A percentile compares a stretch with the other conserved stretches of the same genome.
Conservation (phyloP, 495 filamentous ascomycete genomes). For the Hypomontagnella monticulosa region DNA sequence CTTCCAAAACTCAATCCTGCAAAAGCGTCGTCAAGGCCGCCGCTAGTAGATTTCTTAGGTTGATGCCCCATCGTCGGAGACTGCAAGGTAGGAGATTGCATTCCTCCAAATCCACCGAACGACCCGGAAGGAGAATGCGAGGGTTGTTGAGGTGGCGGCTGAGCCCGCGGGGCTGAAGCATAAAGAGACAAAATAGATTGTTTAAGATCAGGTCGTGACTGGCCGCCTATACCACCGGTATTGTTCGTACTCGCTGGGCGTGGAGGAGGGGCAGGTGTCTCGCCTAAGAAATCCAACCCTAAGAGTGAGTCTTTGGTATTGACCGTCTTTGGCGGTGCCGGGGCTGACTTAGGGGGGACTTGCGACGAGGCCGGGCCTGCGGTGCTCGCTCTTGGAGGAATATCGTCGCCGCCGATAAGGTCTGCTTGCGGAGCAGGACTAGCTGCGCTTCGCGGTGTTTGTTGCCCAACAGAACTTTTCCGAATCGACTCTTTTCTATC, state of each 20-base stretch:
- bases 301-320: slow-evolving; percentile 84
- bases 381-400: slow-evolving; percentile 63
- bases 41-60: slow-evolving; percentile 62
- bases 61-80: slow-evolving; percentile 56
- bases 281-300: slow-evolving; percentile 92
- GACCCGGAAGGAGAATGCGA: slow-evolving; percentile 55
- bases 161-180: slow-evolving; percentile 79
- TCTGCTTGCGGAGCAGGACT: slow-evolving; percentile 57
- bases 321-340: slow-evolving; percentile 65
- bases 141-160: slow-evolving; percentile 66
- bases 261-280: slow-evolving; percentile 68
- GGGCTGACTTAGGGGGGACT: slow-evolving; percentile 70
- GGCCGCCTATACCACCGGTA: slow-evolving; percentile 62
- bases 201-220: slow-evolving; percentile 92
- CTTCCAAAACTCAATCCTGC: slow-evolving; percentile 76
- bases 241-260: slow-evolving; percentile 78
- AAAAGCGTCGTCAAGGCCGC: slow-evolving; percentile 88
- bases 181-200: slow-evolving; percentile 97
- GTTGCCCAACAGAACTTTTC: slow-evolving; percentile 52
- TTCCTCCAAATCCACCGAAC: slow-evolving; percentile 70
- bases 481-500: slow-evolving; percentile 59
- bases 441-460: slow-evolving; percentile 38
- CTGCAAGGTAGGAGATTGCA: slow-evolving; percentile 65
- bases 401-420: slow-evolving; percentile 60
- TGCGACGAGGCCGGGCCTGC: slow-evolving; percentile 72